Conservation (phyloP, 73 alveolate genomes). For the Paramecium sonneborni region DNA sequence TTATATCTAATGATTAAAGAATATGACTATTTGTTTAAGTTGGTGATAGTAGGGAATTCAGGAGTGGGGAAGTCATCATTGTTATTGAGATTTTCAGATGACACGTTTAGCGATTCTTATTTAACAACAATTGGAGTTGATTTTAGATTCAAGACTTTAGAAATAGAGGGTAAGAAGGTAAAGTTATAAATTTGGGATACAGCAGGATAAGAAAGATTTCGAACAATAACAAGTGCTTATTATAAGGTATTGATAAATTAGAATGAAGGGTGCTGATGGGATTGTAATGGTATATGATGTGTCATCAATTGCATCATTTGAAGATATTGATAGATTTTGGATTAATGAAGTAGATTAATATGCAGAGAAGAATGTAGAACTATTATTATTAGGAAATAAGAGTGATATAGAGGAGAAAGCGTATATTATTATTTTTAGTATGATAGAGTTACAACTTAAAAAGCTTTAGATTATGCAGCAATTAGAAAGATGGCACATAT, state of each 20-base stretch:
- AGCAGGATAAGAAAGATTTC: constrained; percentile 81
- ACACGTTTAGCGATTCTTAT: constrained; percentile 70
- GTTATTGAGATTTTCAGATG: constrained; percentile 74
- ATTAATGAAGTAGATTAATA: constrained; percentile 59
- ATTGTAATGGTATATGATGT: constrained; percentile 76
- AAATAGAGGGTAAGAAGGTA: constrained; percentile 73
- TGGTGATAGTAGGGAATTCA: constrained; percentile 73
- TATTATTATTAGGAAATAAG: constrained; percentile 59
- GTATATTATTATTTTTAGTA: background rate
- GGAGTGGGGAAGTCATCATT: constrained; percentile 82
- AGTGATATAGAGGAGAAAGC: constrained; percentile 55
- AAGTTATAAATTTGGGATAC: constrained; percentile 82
- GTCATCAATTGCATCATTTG: constrained; percentile 19
- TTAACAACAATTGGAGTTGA: constrained; percentile 81
- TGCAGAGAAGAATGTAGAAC: constrained; percentile 69
- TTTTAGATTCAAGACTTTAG: constrained; percentile 73
- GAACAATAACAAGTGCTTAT: constrained; percentile 74
- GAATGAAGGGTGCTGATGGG: constrained; percentile 76
- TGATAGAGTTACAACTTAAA: constrained; percentile 30
- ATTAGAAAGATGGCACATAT: constrained; percentile 48
- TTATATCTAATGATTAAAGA: constrained; percentile 60
- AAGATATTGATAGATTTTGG: constrained; percentile 64
- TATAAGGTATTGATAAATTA: constrained; percentile 56
- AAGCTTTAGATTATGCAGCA: constrained; percentile 61
- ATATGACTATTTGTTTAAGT: constrained; percentile 72